These are phyloP conservation scores for Celoporthe dispersa DNA, from an alignment of 2,329 filamentous ascomycete species.

Conservation along the genomic window DNA sequence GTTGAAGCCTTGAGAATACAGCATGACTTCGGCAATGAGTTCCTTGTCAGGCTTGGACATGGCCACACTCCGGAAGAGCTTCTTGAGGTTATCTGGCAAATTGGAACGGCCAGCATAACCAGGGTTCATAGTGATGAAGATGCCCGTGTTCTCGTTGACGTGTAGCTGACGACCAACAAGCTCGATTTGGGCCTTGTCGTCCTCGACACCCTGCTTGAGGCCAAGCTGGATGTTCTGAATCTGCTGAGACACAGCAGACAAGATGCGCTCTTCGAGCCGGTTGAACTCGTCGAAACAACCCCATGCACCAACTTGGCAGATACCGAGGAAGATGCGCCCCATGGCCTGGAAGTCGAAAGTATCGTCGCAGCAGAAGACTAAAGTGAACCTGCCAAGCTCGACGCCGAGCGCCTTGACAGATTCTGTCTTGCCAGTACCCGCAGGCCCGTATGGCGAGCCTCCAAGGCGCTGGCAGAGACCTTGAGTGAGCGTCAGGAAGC, in stretches of 20 bases:
- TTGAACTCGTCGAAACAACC: constrained; percentile 99
- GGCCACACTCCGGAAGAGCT: constrained; percentile 96
- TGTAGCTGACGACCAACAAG: constrained; percentile 87
- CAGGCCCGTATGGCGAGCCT: constrained; percentile 95
- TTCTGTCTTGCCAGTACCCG: constrained; percentile 98
- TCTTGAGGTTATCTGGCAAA: constrained; percentile 98
- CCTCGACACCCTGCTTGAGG: constrained; percentile 80
- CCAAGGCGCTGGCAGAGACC: constrained; percentile 92
- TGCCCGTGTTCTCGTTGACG: constrained; percentile 92
- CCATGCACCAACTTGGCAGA: constrained; percentile 98
- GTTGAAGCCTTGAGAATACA: constrained; percentile 98
- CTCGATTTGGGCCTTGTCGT: constrained; percentile 88
- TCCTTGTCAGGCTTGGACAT: constrained; percentile 99
- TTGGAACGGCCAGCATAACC: constrained; percentile 98
- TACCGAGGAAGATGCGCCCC: constrained; percentile 98
- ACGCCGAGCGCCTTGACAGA: constrained; percentile 98
- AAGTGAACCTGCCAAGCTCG: constrained; percentile 93
- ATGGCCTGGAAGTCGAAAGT: constrained; percentile 99
- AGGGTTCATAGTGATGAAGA: constrained; percentile 99
- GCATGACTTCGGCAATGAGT: constrained; percentile 98
- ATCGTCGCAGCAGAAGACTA: constrained; percentile 99
- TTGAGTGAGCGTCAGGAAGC: constrained; percentile 96
- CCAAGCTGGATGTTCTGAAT: constrained; percentile 99
- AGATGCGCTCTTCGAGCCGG: constrained; percentile 93
- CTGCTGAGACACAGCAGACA: constrained; percentile 98